Base-by-base conservation (phyloP, 1,284 basidiomycete genomes). In the Naganishia liquefaciens region DNA sequence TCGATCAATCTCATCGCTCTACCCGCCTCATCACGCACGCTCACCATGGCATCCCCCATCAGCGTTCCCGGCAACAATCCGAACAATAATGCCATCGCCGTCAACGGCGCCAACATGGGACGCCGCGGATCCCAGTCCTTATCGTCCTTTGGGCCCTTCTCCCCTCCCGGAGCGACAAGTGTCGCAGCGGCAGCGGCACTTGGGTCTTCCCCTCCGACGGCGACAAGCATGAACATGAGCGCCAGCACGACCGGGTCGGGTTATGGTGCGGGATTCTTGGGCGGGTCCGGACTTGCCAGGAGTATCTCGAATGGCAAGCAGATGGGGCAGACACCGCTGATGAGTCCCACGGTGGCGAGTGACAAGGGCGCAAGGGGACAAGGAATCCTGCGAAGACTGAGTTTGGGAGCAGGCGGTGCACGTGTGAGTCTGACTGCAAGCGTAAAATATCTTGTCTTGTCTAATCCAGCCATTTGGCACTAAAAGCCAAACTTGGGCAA, bases 291-390 rank as follows among this genome's bases (percentile, higher is more conserved):
- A 9, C 19, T 62, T 40, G 60, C 40, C 9, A 51, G 60, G 50
- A 52, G 50, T 39, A 62, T 62, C 15, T 62, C 50, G 15, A 42
- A 62, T 44, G 50, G 60, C 39, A 62, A 54, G 40, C 60, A 62
- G 42, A 54, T 52, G 9, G 60, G 50, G 15, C 50, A 46, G 40
- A 23, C 46, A n/a, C 46, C 57, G 27, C 50, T 60, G 57, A 60
- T 60, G 57, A 60, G 57, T 27, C 57, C 57, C 9, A 60, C 57
- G 4, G n/a, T 27, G 23, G 46, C 33, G 33, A 50, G 60, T 2
- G 27, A 28, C 40, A 40, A 44, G 40, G 51, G 30, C 28, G 27
- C 60, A 19, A 30, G 60, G 15, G 60, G 49, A 30, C 50, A 62
- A 23, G 60, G 60, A 0, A 54, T 62, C 19, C 27, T 62, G 13